Percentiles rank a stretch among this genome's conserved stretches.
Conservation (phyloP, 495 filamentous ascomycete genomes). For the Aspergillus nidulans region DNA sequence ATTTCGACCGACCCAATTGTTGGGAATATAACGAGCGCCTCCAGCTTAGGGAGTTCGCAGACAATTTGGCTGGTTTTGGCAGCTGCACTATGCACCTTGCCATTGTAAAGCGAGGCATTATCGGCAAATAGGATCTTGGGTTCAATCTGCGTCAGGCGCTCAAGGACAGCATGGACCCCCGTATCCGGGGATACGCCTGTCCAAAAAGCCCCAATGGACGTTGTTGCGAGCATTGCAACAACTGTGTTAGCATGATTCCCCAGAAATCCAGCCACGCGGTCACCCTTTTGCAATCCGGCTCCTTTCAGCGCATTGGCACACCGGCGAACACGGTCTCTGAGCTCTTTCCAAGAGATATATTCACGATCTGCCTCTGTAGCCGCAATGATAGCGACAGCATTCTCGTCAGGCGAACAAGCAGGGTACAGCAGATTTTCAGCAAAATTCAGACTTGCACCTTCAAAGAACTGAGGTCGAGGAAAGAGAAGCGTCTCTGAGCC, state of each 20-base stretch:
- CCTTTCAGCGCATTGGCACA: conserved; percentile 68
- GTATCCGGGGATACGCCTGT: conserved; percentile 83
- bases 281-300: conserved; percentile 57
- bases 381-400: conserved; percentile 61
- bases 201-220: conserved; percentile 83
- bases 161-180: conserved; percentile 74
- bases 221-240: conserved; percentile 78
- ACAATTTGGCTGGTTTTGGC: conserved; percentile 71
- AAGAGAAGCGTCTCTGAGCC: conserved; percentile 65
- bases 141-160: conserved; percentile 75
- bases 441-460: conserved; percentile 76
- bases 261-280: conserved; percentile 78
- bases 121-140: conserved; percentile 80
- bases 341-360: conserved; percentile 71
- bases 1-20: conserved; percentile 49
- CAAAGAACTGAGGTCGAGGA: conserved; percentile 80
- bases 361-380: conserved; percentile 67
- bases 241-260: conserved; percentile 83
- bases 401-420: conserved; percentile 50
- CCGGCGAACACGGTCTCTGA: conserved; percentile 69
- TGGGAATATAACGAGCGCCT: conserved; percentile 65
- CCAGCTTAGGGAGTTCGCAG: conserved; percentile 55
- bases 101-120: conserved; percentile 84
- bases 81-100: conserved; percentile 68
- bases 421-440: conserved; percentile 90